These are phyloP conservation scores for Daldinia loculata DNA, from an alignment of 495 filamentous ascomycete genomes.

Conservation along the genomic window DNA sequence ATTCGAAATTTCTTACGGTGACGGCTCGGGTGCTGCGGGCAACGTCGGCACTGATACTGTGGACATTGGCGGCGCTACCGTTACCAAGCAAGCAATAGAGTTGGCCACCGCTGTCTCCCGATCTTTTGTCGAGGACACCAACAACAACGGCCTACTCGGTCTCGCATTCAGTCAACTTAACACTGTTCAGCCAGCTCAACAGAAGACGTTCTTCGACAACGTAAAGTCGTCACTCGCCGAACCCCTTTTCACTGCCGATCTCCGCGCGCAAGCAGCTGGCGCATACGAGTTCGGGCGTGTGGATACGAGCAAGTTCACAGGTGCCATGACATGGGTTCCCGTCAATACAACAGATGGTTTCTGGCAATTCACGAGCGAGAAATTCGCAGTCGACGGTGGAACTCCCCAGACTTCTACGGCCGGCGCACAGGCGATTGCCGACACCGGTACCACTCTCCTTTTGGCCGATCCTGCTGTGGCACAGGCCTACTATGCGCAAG, in stretches of 20 bases:
- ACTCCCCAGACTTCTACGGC: slow-evolving; percentile 45
- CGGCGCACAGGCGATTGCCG: slow-evolving; percentile 69
- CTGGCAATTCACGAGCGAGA: slow-evolving; percentile 74
- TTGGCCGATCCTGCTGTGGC: slow-evolving; percentile 70
- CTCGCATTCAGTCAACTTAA: slow-evolving; percentile 80
- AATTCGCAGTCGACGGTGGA: slow-evolving; percentile 64
- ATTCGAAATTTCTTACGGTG: slow-evolving; percentile 80
- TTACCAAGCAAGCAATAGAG: slow-evolving; percentile 74
- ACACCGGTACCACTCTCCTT: slow-evolving; percentile 78
- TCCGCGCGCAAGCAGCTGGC: slow-evolving; percentile 68
- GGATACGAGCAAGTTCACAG: slow-evolving; percentile 71
- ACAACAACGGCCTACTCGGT: slow-evolving; percentile 78
- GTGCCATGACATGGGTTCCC: slow-evolving; percentile 68
- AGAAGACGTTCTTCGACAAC: slow-evolving; percentile 87
- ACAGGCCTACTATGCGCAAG: slow-evolving; percentile 68
- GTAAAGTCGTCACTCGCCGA: slow-evolving; percentile 66
- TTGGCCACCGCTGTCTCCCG: slow-evolving; percentile 70
- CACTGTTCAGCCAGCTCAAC: slow-evolving; percentile 69
- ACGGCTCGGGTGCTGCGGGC: slow-evolving; percentile 72
- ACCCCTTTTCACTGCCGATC: slow-evolving; percentile 77
- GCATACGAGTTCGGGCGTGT: slow-evolving; percentile 82
- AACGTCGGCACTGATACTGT: slow-evolving; percentile 77
- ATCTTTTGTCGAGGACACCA: slow-evolving; percentile 68
- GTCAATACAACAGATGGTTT: slow-evolving; percentile 72
- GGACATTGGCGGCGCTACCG: slow-evolving; percentile 74